phyloP scores from a whole-genome alignment of 352 stramenopile genomes.

The Pythium folliculosum region DNA sequence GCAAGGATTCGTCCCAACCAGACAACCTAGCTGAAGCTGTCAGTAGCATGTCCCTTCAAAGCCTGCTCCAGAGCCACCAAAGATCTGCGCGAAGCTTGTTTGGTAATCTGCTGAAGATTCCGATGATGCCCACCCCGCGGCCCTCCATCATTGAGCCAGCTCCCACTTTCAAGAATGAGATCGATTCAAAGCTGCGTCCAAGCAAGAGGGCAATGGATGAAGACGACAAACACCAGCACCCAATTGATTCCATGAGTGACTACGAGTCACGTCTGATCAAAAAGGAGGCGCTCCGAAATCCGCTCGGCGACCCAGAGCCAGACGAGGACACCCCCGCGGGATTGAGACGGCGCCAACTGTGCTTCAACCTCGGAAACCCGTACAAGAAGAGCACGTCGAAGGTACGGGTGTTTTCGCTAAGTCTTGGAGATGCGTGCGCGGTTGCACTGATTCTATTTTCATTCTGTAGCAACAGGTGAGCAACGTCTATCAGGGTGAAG shows the following conservation, averaged over 20 bases:
- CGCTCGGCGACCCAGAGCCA: conserved; percentile 78
- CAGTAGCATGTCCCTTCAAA: conserved; percentile 64
- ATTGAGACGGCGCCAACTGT: conserved; percentile 71
- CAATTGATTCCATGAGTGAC: conserved; percentile 89
- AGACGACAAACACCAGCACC: conserved; percentile 82
- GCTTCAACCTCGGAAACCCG: conserved; percentile 85
- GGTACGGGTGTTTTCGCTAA: conserved; percentile 20
- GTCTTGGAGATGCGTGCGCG: no score
- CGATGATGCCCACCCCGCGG: conserved; percentile 18
- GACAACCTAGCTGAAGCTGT: conserved; percentile 54
- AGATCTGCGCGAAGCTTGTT: conserved; percentile 61
- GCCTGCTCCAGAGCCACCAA: conserved; percentile 50
- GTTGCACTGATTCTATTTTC: no score
- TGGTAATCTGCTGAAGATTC: conserved; percentile 45
- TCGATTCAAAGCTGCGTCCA: conserved; percentile 51
- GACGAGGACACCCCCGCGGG: conserved; percentile 83
- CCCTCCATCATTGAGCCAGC: neutral
- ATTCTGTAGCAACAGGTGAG: conserved; percentile 47
- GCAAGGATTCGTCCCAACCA: conserved; percentile 24
- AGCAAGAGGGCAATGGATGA: conserved; percentile 66
- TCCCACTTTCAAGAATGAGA: conserved; percentile 22
- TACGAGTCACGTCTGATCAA: conserved; percentile 87
- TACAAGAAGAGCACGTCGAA: conserved; percentile 91
- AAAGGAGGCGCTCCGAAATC: conserved; percentile 85
- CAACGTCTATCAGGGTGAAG: conserved; percentile 85